Conservation (phyloP, 257 asterid genomes). For the Capsicum chinense region DNA sequence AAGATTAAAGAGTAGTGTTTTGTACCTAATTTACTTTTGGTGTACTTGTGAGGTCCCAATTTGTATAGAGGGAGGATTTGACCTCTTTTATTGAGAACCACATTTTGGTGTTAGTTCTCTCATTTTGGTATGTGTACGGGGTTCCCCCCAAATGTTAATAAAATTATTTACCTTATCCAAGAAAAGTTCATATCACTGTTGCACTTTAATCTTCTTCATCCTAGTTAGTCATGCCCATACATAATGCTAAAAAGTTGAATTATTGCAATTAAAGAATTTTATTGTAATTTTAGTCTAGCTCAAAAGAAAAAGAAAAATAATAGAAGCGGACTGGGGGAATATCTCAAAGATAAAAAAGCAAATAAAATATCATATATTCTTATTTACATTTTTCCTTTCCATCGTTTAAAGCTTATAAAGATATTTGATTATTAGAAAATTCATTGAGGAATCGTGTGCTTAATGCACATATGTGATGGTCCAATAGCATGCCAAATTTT, state of each 20-base stretch:
- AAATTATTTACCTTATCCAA: too few species aligned
- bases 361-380: neutral
- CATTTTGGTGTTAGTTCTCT: too few species aligned
- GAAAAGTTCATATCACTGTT: neutral
- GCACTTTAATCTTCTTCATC: neutral
- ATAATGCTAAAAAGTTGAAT: neutral
- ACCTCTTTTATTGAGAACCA: too few species aligned
- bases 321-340: neutral
- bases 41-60: too few species aligned
- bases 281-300: constrained; percentile 14
- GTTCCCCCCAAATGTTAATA: too few species aligned
- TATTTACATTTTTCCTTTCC: neutral
- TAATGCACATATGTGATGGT: neutral
- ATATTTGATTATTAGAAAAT: neutral
- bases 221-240: constrained; percentile 4
- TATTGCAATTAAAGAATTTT: neutral
- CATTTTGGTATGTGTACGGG: too few species aligned
- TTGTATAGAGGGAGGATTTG: too few species aligned
- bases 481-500: neutral
- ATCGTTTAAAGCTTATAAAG: neutral
- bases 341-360: constrained; percentile 18
- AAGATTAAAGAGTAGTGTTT: too few species aligned
- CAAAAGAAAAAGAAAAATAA: neutral
- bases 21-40: too few species aligned
- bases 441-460: constrained; percentile 11